Evolutionary conservation across 768 basidiomycete species (phyloP), one percentile per base, ranked within the genome.

Genomic region (Pleurotus eryngii): DNA sequence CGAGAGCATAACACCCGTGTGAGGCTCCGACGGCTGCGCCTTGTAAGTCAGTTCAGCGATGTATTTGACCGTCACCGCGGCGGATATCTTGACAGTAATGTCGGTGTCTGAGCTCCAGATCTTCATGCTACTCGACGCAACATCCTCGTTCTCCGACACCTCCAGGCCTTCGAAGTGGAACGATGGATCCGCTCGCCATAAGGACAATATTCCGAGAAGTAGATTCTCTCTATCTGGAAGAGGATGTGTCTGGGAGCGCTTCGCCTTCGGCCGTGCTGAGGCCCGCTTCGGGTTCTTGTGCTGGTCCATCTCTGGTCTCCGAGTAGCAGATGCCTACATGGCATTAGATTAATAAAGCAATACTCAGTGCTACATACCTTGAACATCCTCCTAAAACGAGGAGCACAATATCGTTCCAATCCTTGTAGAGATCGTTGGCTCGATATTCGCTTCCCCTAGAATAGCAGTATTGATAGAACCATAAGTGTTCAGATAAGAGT

Each of bases 211-310:
- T 3, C 81, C 82, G 2, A 92, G 74, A 8, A 90, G 70, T 7
- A 94, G 76, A 14, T 90, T 74, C 61, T 93, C 91, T 40, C 82
- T 75, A 60, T 91, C 89, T 0, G 79, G 73, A 3, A 90, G 72
- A 2, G 84, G 80, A 65, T 89, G 86, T 0, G 70, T 60, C 4
- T 75, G 73, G 27, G 76, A 76, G 1, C 82, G 81, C 57, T 82
- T 84, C 9, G 80, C 80, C 66, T 82, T 87, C 3, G 90, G 90
- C 15, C 85, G 78, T 2, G 71, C 61, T 3, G 82, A 75, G 12
- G 78, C 61, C 46, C 83, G 80, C 64, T 82, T 85, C 49, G 78
- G 61, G 55, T 76, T 80, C 6, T 84, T 85, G 46, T 75, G 74
- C 17, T 76, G 68, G 60, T 90, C 89, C 6, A 83, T 67, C 66